phyloP scores from a whole-genome alignment of 2,329 filamentous ascomycete species.

The Calonectria naviculata region DNA sequence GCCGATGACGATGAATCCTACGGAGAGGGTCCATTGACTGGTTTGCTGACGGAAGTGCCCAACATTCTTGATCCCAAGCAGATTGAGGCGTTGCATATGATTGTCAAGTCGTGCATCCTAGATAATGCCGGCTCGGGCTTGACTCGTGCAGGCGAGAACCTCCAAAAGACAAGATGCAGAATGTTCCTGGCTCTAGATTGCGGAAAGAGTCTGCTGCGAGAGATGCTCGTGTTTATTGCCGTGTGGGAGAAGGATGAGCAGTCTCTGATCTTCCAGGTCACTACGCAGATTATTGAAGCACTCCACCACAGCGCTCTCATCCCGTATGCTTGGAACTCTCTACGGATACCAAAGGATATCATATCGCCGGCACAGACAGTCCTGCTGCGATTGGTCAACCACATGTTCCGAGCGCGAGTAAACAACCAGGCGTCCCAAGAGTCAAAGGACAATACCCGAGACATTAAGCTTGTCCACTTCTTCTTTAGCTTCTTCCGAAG shows the following conservation, averaged over 20 bases:
- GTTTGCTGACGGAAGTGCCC: conserved; percentile 91
- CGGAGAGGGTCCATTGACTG: conserved; percentile 81
- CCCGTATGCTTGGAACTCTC: conserved; percentile 91
- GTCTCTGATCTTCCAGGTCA: conserved; percentile 95
- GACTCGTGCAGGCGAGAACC: conserved; percentile 78
- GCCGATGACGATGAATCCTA: conserved; percentile 83
- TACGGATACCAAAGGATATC: conserved; percentile 94
- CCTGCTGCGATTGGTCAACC: conserved; percentile 88
- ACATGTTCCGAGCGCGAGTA: conserved; percentile 78
- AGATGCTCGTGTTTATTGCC: conserved; percentile 94
- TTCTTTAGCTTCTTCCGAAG: conserved; percentile 93
- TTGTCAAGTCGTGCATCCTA: conserved; percentile 94
- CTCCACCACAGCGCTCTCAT: conserved; percentile 90
- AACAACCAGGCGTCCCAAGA: conserved; percentile 56
- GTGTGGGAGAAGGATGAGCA: conserved; percentile 97
- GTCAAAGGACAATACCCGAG: conserved; percentile 64
- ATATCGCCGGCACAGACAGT: conserved; percentile 96
- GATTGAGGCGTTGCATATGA: conserved; percentile 97
- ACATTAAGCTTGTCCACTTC: conserved; percentile 80
- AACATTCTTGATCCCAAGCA: conserved; percentile 94
- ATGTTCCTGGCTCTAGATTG: conserved; percentile 91
- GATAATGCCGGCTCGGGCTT: conserved; percentile 80
- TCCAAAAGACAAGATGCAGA: conserved; percentile 91
- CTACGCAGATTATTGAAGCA: conserved; percentile 94
- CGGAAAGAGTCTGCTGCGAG: conserved; percentile 87